phyloP scores from a whole-genome alignment of 805 yeast species.

The Cyberlindnera maclurae region DNA sequence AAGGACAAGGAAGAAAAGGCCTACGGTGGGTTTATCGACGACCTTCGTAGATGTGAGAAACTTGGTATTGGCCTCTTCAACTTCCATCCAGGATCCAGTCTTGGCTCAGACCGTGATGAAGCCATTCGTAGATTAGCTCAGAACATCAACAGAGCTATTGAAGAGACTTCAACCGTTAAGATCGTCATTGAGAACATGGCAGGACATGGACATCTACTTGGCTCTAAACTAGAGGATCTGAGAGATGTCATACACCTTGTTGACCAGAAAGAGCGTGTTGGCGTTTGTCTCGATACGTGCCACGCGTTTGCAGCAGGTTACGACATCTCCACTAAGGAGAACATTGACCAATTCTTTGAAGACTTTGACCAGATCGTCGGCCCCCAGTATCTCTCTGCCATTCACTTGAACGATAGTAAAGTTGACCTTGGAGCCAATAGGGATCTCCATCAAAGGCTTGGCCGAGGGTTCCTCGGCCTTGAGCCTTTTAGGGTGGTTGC shows the following conservation, averaged over 20 bases:
- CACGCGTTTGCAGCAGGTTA: constrained; percentile 96
- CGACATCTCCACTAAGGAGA: constrained; percentile 59
- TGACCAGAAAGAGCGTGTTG: constrained; percentile 80
- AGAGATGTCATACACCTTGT: constrained; percentile 66
- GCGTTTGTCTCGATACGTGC: constrained; percentile 95
- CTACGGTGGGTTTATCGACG: constrained; percentile 74
- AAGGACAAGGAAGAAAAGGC: constrained; percentile 70
- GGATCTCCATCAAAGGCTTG: constrained; percentile 86
- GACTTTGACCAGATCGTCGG: constrained; percentile 74
- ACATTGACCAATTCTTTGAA: constrained; percentile 63
- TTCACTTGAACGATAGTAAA: constrained; percentile 92
- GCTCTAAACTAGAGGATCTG: constrained; percentile 72
- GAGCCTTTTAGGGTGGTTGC: constrained; percentile 77
- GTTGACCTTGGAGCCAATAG: constrained; percentile 87
- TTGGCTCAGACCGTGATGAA: constrained; percentile 59
- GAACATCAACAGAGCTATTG: constrained; percentile 72
- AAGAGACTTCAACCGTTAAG: constrained; percentile 69
- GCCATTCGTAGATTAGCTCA: constrained; percentile 68
- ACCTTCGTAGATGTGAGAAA: constrained; percentile 78
- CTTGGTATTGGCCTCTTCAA: constrained; percentile 82
- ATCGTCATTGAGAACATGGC: constrained; percentile 97
- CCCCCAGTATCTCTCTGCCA: constrained; percentile 61
- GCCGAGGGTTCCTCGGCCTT: constrained; percentile 82
- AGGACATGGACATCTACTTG: constrained; percentile 89
- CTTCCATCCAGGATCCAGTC: constrained; percentile 88